Evolutionary conservation across 148 eudicot genomes (phyloP).

Genomic region (Fagopyrum esculentum): DNA sequence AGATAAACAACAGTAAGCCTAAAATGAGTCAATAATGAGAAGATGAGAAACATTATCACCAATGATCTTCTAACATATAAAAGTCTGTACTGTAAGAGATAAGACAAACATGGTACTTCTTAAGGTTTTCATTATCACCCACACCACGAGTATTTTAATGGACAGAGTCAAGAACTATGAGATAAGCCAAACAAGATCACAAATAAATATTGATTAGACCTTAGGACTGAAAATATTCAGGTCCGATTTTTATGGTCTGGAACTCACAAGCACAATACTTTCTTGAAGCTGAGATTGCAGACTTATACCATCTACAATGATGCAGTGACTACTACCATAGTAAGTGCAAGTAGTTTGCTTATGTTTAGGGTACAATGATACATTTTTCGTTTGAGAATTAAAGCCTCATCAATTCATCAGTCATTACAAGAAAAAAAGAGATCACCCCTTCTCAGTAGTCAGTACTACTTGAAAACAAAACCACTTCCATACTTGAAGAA

Average conservation of each 20-base stretch:
- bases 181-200: neutral
- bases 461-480: neutral
- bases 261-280: neutral
- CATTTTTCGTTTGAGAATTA: neutral
- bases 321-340: neutral
- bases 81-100: neutral
- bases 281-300: neutral
- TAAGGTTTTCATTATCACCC: neutral
- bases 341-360: neutral
- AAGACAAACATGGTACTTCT: neutral
- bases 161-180: neutral
- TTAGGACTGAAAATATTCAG: neutral
- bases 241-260: neutral
- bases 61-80: neutral
- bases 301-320: neutral
- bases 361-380: neutral
- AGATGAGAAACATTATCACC: neutral
- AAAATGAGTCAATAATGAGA: neutral
- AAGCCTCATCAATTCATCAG: neutral
- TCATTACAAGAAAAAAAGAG: neutral
- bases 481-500: neutral
- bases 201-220: neutral
- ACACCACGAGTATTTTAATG: neutral
- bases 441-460: neutral
- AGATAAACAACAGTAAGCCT: neutral